phyloP scores from a whole-genome alignment of 1,284 basidiomycete species.

The Sporisorium scitamineum region DNA sequence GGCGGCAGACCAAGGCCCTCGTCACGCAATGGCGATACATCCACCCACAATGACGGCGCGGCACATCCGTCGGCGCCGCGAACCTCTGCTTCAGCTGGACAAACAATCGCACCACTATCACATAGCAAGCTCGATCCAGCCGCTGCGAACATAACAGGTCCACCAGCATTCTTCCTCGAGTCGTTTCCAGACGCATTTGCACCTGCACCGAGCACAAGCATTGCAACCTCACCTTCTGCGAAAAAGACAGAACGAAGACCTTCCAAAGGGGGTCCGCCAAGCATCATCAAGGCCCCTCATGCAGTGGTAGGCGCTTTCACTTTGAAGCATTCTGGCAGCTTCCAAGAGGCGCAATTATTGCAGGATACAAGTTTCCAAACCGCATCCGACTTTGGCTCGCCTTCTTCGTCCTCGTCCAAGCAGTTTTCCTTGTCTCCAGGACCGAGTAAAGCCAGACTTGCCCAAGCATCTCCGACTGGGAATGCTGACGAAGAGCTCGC shows the following conservation, averaged over 20 bases:
- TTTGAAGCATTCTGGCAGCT: constrained; percentile 19
- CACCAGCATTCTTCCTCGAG: constrained; percentile 53
- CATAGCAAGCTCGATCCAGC: not conserved
- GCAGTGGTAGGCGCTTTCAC: constrained; percentile 29
- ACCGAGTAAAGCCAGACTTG: not conserved
- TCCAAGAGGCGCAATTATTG: constrained; percentile 11
- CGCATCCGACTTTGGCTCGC: constrained; percentile 27
- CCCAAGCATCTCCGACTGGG: not conserved
- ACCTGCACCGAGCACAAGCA: not conserved
- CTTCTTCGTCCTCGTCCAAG: constrained; percentile 19
- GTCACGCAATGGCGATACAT: constrained; percentile 3
- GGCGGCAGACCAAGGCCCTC: constrained; percentile 40
- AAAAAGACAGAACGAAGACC: constrained; percentile 15
- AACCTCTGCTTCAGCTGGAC: not conserved
- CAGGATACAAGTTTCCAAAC: constrained; percentile 25
- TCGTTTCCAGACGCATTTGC: constrained; percentile 43
- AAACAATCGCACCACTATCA: not conserved
- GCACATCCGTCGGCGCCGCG: not conserved
- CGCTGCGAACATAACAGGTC: not conserved
- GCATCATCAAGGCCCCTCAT: constrained; percentile 28
- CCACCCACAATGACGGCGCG: not conserved
- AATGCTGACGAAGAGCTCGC: not conserved
- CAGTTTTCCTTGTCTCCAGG: constrained; percentile 25
- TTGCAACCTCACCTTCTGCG: not conserved
- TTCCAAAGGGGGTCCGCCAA: constrained; percentile 14